phyloP scores from a whole-genome alignment of 441 rosid species.

The Bruguiera hainesii region DNA sequence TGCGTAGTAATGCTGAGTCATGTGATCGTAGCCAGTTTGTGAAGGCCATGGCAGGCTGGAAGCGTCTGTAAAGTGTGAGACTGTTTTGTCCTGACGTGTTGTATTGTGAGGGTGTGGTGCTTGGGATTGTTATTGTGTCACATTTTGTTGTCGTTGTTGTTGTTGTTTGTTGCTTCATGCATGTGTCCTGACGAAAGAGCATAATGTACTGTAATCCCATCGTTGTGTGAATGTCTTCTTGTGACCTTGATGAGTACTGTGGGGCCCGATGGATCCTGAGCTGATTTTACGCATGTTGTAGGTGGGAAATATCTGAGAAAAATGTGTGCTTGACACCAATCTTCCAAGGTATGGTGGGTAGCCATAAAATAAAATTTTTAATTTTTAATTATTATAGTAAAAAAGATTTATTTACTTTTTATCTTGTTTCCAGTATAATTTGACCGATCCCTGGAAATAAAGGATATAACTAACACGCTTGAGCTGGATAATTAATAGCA shows the following conservation, averaged over 20 bases:
- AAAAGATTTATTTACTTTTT: not conserved
- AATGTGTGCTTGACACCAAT: too few relatives aligned
- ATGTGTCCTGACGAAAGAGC: conserved; percentile 2
- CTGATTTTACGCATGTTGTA: not conserved
- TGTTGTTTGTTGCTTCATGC: conserved; percentile 10
- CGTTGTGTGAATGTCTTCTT: conserved; percentile 7
- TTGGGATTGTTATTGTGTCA: not conserved
- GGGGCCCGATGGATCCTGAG: conserved; percentile 12
- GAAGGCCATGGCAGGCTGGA: not conserved
- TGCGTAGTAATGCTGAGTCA: not conserved
- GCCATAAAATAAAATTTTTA: too few relatives aligned
- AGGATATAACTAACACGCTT: not conserved
- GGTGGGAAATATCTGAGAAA: too few relatives aligned
- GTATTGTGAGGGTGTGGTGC: not conserved
- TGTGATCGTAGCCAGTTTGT: conserved; percentile 11
- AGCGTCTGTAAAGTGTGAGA: conserved; percentile 9
- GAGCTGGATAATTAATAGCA: not conserved
- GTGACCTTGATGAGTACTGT: conserved; percentile 3
- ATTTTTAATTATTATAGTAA: too few relatives aligned
- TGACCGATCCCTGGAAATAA: not conserved
- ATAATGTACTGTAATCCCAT: conserved; percentile 12
- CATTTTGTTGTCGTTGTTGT: not conserved
- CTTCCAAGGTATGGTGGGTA: too few relatives aligned
- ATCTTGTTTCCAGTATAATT: not conserved
- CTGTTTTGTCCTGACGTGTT: not conserved